A percentile compares a stretch with the other conserved stretches of the same genome.
Conservation (phyloP, 495 filamentous ascomycete species). For the Aspergillus avenaceus region DNA sequence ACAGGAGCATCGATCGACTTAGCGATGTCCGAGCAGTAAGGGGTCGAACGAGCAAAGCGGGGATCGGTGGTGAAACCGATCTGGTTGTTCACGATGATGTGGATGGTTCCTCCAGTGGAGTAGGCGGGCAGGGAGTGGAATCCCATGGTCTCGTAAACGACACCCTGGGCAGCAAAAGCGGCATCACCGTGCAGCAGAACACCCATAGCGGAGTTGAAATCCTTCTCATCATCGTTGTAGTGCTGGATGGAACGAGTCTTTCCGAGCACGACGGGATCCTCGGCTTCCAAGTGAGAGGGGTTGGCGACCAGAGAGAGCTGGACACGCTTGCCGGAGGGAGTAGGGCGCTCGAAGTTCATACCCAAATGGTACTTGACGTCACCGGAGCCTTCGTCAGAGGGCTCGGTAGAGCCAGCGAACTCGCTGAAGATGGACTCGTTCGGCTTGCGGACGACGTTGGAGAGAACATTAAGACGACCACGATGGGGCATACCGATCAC, state of each 20-base stretch:
- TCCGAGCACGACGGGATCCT: conserved; percentile 95
- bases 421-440: conserved; percentile 99
- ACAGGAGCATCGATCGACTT: conserved; percentile 97
- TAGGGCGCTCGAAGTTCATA: conserved; percentile 99
- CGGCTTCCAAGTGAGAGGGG: conserved; percentile 96
- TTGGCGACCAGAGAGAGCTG: conserved; percentile 98
- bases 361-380: conserved; percentile 99
- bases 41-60: conserved; percentile 91
- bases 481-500: conserved; percentile 99
- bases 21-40: conserved; percentile 98
- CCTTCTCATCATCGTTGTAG: conserved; percentile 93
- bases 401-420: conserved; percentile 84
- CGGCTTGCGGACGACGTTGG: conserved; percentile 97
- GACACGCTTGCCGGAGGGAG: conserved; percentile 95
- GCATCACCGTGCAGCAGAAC: conserved; percentile 95
- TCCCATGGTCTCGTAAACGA: conserved; percentile 98
- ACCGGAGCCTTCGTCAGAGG: conserved; percentile 92
- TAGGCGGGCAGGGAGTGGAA: conserved; percentile 94
- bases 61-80: conserved; percentile 99
- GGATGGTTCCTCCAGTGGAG: conserved; percentile 95
- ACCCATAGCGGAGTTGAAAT: conserved; percentile 86
- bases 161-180: conserved; percentile 91
- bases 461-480: conserved; percentile 95
- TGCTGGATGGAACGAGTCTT: conserved; percentile 98
- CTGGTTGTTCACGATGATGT: conserved; percentile 98